Evolutionary conservation across 441 rosid genomes (phyloP), one percentile per base, ranked within the genome.

Genomic region (Flueggea neowawraea): DNA sequence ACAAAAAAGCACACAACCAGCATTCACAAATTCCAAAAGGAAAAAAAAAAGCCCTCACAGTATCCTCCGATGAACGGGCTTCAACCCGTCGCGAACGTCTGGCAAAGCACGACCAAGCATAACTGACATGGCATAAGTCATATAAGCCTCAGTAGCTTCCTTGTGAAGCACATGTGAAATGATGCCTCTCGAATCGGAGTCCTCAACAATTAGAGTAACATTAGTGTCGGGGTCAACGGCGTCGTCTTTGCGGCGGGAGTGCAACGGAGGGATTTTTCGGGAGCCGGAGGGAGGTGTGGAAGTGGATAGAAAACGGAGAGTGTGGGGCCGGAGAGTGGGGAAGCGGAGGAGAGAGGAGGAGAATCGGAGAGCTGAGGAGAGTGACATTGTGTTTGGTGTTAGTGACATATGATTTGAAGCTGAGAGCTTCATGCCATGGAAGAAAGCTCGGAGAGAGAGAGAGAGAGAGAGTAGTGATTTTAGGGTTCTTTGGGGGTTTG

Each of bases 21-120:
- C 6, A 36, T 36, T 36, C 9, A 22, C 28, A 22, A 22, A 22
- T 3, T 15, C 22, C 5, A 10, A 10, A 31, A 39, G 43, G 45
- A 51, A 48, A 31, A 51, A 6, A 39, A n/a, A 0, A 33, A 31
- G 0, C 52, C 76, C 93, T 77, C 67, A 90, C 99, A 87, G 68
- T 41, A 94, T 83, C 73, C 99, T 77, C 70, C 98, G 75, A 69
- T 93, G 98, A 22, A 93, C 98, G 0, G 98, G 96, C 78, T 93
- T 93, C 65, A 93, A 70, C 12, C 98, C 97, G 16, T 93, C 98
- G 71, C 97, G 73, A 15, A 87, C 96, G 67, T 93, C 97, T 0
- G 98, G 98, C 73, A 93, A 75, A 57, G 97, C 97, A 10, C 97
- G 86, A 17, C 98, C 98, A 28, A 93, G 96, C 66, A 91, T 68